Percentiles rank a stretch among this genome's conserved stretches.
Evolutionary conservation across 2,329 filamentous ascomycete species (phyloP).

Genomic region (Colletotrichum nymphaeae): DNA sequence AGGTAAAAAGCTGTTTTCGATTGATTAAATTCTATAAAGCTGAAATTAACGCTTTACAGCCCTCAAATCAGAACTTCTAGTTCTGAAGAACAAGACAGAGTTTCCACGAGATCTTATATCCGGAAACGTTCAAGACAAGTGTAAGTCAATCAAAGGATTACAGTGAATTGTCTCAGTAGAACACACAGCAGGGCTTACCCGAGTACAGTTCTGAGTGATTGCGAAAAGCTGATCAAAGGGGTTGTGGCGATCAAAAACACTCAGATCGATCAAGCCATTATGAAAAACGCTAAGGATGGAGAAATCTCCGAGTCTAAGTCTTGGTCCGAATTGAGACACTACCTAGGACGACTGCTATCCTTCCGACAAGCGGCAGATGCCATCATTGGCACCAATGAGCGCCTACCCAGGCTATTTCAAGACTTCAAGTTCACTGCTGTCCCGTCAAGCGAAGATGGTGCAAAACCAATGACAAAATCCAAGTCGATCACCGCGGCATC

Average conservation of each 20-base stretch:
- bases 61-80: background rate
- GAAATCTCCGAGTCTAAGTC: conserved; percentile 33
- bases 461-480: conserved; percentile 35
- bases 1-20: background rate
- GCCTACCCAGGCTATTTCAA: conserved; percentile 46
- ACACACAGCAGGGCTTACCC: accelerated
- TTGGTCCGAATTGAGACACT: conserved; percentile 46
- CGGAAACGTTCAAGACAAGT: background rate
- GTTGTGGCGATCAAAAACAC: background rate
- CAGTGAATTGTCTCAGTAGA: background rate
- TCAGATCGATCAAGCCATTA: conserved; percentile 9
- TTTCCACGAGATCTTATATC: background rate
- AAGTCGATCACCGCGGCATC: conserved; percentile 32
- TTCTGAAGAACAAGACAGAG: background rate
- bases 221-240: conserved; percentile 4
- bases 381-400: conserved; percentile 36
- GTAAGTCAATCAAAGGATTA: background rate
- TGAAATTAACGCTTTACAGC: no score
- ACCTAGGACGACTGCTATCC: conserved; percentile 39
- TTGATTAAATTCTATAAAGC: background rate
- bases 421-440: conserved; percentile 43
- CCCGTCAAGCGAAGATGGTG: conserved; percentile 39
- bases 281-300: background rate
- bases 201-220: background rate
- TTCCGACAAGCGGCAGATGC: conserved; percentile 37